Evolutionary conservation across 306 rosid species (phyloP).

Genomic region (Styphnolobium japonicum): DNA sequence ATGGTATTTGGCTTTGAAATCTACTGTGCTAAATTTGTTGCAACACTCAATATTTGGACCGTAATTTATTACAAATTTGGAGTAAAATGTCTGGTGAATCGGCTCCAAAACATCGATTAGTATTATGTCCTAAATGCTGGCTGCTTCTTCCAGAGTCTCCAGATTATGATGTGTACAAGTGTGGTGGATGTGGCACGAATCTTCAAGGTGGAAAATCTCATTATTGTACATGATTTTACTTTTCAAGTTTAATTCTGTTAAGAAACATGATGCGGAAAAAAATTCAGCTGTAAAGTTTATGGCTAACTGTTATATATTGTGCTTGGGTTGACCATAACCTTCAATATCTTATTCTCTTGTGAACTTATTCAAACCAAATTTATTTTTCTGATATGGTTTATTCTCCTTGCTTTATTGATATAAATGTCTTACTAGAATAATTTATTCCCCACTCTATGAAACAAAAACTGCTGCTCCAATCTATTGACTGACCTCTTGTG

Average conservation of each 20-base stretch:
- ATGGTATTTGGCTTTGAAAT: conserved; percentile 15
- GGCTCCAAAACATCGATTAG: conserved; percentile 65
- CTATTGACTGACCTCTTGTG: neutral
- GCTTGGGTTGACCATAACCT: conserved; percentile 8
- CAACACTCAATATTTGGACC: conserved; percentile 23
- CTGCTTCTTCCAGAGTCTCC: conserved; percentile 68
- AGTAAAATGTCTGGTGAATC: conserved; percentile 51
- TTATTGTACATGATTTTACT: neutral
- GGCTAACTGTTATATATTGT: neutral
- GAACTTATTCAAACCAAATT: neutral
- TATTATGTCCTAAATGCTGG: conserved; percentile 80
- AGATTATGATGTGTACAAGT: conserved; percentile 56
- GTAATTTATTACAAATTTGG: conserved; percentile 18
- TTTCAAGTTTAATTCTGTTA: neutral
- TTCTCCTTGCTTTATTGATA: neutral
- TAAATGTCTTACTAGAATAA: neutral
- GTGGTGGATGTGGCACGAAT: conserved; percentile 79
- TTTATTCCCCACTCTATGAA: neutral
- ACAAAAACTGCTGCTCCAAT: neutral
- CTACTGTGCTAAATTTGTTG: conserved; percentile 19
- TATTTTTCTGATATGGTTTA: neutral
- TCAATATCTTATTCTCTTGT: neutral
- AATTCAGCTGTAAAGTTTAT: neutral
- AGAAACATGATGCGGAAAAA: neutral
- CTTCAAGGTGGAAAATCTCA: conserved; percentile 65